Percentiles rank a stretch among this genome's conserved stretches.
Evolutionary conservation across 495 filamentous ascomycete species (phyloP).

Genomic region (Massariosphaeria phaeospora): DNA sequence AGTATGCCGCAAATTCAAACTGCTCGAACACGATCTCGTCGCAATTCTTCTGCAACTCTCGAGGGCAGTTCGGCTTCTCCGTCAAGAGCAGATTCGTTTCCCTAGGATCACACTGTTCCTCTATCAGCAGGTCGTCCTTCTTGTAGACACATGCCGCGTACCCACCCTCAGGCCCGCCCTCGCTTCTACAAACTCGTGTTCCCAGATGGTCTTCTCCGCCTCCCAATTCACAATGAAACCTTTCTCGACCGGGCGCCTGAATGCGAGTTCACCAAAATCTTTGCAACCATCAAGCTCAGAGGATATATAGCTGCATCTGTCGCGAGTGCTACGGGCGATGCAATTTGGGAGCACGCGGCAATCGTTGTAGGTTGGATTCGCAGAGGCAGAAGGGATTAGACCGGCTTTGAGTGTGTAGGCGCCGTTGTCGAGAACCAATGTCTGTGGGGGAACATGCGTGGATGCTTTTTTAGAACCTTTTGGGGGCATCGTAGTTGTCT

Average conservation of each 20-base stretch:
- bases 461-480: conserved; percentile 25
- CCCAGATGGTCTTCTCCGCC: conserved; percentile 92
- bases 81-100: conserved; percentile 78
- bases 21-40: conserved; percentile 98
- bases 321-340: conserved; percentile 68
- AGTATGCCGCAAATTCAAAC: conserved; percentile 88
- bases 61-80: conserved; percentile 85
- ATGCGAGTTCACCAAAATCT: conserved; percentile 85
- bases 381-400: conserved; percentile 50
- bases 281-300: conserved; percentile 73
- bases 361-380: conserved; percentile 35
- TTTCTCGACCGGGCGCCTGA: conserved; percentile 89
- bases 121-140: background rate
- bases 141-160: conserved; percentile 3
- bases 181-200: conserved; percentile 77
- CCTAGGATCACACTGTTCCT: conserved; percentile 61
- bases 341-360: conserved; percentile 81
- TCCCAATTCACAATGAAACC: conserved; percentile 97
- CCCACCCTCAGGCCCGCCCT: conserved; percentile 47
- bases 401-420: conserved; percentile 92
- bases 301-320: conserved; percentile 70
- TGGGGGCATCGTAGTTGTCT: conserved; percentile 14
- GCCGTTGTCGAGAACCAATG: conserved; percentile 91
- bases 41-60: conserved; percentile 74
- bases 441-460: conserved; percentile 48